A percentile compares a stretch with the other conserved stretches of the same genome.
These are phyloP conservation scores for Laburnicola sp. DNA, from an alignment of 2,329 filamentous ascomycete species.

Conservation along the genomic window DNA sequence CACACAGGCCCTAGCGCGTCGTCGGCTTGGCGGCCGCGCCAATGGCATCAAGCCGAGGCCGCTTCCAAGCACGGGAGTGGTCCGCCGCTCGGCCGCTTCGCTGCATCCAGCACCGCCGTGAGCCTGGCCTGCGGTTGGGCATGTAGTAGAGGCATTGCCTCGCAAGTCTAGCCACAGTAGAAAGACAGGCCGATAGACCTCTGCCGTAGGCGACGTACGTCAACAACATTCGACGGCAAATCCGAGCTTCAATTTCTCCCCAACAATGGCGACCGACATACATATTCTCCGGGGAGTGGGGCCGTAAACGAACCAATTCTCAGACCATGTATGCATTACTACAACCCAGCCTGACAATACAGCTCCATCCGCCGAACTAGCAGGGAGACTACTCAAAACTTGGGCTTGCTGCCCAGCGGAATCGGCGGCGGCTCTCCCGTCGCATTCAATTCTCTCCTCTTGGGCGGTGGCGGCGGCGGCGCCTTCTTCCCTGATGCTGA, in stretches of 20 bases:
- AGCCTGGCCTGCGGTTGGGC: constrained; percentile 18
- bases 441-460: constrained; percentile 56
- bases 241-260: no score
- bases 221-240: no score
- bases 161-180: background rate
- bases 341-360: background rate
- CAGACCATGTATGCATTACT: constrained; percentile 16
- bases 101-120: constrained; percentile 28
- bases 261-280: no score
- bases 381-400: constrained; percentile 31
- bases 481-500: constrained; percentile 56
- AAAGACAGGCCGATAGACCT: no score
- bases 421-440: constrained; percentile 57
- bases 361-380: no score
- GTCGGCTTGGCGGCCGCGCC: constrained; percentile 2
- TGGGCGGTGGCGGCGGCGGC: constrained; percentile 62
- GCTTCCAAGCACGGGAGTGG: constrained; percentile 21
- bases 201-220: no score
- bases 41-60: background rate
- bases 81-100: constrained; percentile 22
- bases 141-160: constrained; percentile 5
- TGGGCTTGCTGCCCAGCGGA: constrained; percentile 61
- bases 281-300: no score
- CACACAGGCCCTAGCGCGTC: constrained; percentile 4
- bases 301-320: no score